phyloP scores from a whole-genome alignment of 139 green algal species.

The Chlamydomonas applanata region DNA sequence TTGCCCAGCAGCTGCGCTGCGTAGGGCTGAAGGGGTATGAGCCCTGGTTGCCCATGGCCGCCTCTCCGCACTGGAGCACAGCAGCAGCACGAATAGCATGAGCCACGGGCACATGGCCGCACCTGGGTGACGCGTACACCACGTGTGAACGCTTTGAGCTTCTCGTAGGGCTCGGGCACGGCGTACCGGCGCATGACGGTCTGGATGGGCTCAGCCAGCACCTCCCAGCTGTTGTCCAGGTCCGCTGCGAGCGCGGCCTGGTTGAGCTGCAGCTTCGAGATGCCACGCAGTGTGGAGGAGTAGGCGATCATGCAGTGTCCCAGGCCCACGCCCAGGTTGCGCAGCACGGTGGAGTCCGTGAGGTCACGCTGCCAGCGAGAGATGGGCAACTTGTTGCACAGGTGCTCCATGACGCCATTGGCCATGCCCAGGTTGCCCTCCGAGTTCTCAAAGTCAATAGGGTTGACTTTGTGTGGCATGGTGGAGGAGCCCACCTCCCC shows the following conservation, averaged over 20 bases:
- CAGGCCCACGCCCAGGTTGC: slow-evolving; percentile 91
- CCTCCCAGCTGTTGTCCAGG: slow-evolving; percentile 85
- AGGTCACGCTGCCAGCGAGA: slow-evolving; percentile 91
- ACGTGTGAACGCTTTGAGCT: slow-evolving; percentile 97
- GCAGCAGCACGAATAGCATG: too few relatives aligned
- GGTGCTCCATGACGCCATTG: slow-evolving; percentile 93
- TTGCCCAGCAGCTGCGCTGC: too few relatives aligned
- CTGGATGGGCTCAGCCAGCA: slow-evolving; percentile 98
- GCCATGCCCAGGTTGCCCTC: slow-evolving; percentile 98
- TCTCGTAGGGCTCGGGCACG: slow-evolving; percentile 96
- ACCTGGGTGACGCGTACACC: slow-evolving; percentile 75
- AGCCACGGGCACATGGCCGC: background rate
- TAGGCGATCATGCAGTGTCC: slow-evolving; percentile 92
- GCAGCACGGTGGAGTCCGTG: slow-evolving; percentile 96
- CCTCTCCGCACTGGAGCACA: too few relatives aligned
- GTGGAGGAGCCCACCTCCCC: slow-evolving; percentile 90
- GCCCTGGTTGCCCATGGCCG: too few relatives aligned
- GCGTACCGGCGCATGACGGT: slow-evolving; percentile 94
- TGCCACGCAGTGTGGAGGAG: slow-evolving; percentile 72
- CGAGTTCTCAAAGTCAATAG: slow-evolving; percentile 99
- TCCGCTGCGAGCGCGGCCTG: slow-evolving; percentile 59
- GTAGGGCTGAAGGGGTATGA: too few relatives aligned
- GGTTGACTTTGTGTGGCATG: slow-evolving; percentile 99
- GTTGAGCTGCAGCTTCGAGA: slow-evolving; percentile 90
- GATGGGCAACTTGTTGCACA: slow-evolving; percentile 93